Evolutionary conservation across 805 yeast species (phyloP), one percentile per base, ranked within the genome.

Genomic region (Candida schatavii): DNA sequence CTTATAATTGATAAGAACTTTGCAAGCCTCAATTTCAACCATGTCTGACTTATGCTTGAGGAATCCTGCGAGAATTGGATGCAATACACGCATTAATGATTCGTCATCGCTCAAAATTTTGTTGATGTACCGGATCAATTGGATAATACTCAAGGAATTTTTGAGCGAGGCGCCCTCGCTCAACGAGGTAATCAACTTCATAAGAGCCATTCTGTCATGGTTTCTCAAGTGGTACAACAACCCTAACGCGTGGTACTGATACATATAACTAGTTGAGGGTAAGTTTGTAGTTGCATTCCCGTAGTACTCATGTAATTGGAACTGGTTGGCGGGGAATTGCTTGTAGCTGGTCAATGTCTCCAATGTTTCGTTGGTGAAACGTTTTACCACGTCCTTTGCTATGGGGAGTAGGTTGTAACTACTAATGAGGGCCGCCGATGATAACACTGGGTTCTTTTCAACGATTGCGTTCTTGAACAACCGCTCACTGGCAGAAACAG

Each of bases 201-300:
- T 78, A 55, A 93, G 72, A 2, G 97, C 96, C 91, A 93, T 88
- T 54, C 85, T 83, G 61, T 93, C 99, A 62, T 85, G 95, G 55
- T 83, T 83, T 62, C 95, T 81, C 64, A 93, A 75, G 53, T 86
- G 85, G 62, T 89, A 90, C 52, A 95, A 70, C 54, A 93, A 75
- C 19, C 97, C 97, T 51, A 93, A 72, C 2, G 99, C 97, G 64
- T 93, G 98, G 67, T 91, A 93, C 71, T 93, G 98, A 45, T 95
- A 77, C 74, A 88, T 84, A 64, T 77, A 81, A 17, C 95, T 80
- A 34, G 91, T 81, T 14, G 80, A 70, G 39, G 91, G 85, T 46
- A 76, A 62, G 54, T 67, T 68, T 10, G 73, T 56, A 43, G 74
- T 75, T 41, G 75, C 68, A 46, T 64, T 52, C 27, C 80, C 81